These are phyloP conservation scores for Paecilomyces dactylethromorphus DNA, from an alignment of 2,329 filamentous ascomycete genomes.

Conservation along the genomic window DNA sequence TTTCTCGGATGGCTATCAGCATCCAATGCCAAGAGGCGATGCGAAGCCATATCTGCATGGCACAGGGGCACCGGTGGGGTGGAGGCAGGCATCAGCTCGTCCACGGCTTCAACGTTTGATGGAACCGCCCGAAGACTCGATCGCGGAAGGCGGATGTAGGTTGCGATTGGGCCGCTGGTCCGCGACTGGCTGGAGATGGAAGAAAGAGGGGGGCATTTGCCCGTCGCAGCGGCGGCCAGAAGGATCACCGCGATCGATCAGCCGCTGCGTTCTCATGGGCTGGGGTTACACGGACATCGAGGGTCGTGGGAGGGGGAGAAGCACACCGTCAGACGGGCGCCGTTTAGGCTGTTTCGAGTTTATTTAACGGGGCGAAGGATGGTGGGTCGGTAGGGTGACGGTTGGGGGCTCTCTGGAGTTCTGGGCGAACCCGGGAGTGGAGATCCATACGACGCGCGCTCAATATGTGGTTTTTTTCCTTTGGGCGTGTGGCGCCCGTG, in stretches of 20 bases:
- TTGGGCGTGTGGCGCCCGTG: conserved; percentile 11
- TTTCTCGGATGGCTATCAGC: background rate
- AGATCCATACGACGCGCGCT: background rate
- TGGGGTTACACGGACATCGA: conserved; percentile 14
- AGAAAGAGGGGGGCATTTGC: background rate
- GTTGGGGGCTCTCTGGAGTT: background rate
- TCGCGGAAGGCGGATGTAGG: background rate
- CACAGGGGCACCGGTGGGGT: background rate
- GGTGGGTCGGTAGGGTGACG: conserved; percentile 9
- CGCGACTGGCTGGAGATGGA: background rate
- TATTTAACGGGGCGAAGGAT: conserved; percentile 21
- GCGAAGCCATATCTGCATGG: background rate
- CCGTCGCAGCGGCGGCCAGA: conserved; percentile 1
- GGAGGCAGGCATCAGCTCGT: background rate
- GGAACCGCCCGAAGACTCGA: conserved; percentile 6
- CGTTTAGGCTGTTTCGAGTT: conserved; percentile 36
- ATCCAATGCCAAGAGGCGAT: background rate
- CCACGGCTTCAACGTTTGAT: conserved; percentile 4
- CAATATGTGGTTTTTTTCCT: background rate
- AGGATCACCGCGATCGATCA: conserved; percentile 11
- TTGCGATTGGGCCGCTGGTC: background rate
- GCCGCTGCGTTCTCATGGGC: conserved; percentile 7
- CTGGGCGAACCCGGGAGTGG: background rate
- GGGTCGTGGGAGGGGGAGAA: background rate
- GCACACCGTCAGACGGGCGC: conserved; percentile 16